Base-by-base conservation (phyloP, 495 filamentous ascomycete species). In the Evernia prunastri region DNA sequence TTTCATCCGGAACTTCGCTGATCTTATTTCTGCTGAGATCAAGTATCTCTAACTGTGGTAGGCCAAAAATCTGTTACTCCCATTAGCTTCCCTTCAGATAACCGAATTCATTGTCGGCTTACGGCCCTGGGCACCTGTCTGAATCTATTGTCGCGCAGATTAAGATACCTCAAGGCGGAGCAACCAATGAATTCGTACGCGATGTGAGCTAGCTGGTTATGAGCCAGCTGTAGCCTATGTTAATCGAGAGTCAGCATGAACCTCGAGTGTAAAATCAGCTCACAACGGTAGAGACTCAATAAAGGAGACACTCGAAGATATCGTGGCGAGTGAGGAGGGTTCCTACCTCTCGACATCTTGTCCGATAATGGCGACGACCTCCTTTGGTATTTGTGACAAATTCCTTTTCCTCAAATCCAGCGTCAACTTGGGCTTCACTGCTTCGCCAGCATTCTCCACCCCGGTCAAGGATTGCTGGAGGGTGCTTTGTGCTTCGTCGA, bases 351-450 rank as follows among this genome's bases (percentile, higher is more conserved):
- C 92, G 58, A 97, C 83, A 72, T 96, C 90, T 73, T 93, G 85
- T 76, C 92, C 95, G 60, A 98, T 92, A 67, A 96, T 84, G 72
- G 94, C 91, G 39, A 97, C 86, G 60, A 96, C 90, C 66, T 93
- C 89, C 51, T 92, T 89, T 1, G 93, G 92, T 69, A 98, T 83
- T 64, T 79, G 83, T 56, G 82, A 80, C 47, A 98, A 92, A 67
- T 86, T 84, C 64, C 87, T 89, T 73, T 92, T 86, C 66, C 89
- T 90, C 70, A 98, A 77, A 73, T 96, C 90, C 69, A 98, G 87
- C 18, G 92, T 96, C 66, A 96, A 51, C 43, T 92, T 91, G 25
- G 80, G 84, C 74, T 89, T 88, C 60, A 90, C 79, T 23, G 84
- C 85, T 72, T 83, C 85, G 61, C 81, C 87, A 25, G 89, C 83